Evolutionary conservation across 768 basidiomycete species (phyloP).

Genomic region (Agaricus subrufescens): DNA sequence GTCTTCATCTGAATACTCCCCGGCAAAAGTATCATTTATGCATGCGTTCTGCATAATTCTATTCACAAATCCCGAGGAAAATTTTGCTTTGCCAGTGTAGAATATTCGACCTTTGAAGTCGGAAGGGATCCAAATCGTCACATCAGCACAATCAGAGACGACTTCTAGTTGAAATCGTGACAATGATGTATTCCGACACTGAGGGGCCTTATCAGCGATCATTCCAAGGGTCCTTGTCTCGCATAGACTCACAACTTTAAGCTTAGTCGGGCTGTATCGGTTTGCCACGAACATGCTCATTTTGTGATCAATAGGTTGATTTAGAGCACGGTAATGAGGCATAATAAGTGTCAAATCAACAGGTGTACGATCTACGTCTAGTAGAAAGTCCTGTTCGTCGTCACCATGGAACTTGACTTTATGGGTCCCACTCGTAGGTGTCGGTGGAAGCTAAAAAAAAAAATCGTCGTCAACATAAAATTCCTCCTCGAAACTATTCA

Average conservation of each 20-base stretch:
- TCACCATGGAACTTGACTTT: conserved; percentile 61
- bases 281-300: conserved; percentile 64
- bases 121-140: conserved; percentile 75
- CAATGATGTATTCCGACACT: conserved; percentile 55
- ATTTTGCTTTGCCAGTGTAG: conserved; percentile 44
- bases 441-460: conserved; percentile 6
- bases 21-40: conserved; percentile 35
- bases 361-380: conserved; percentile 46
- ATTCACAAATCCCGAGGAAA: conserved; percentile 73
- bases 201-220: conserved; percentile 11
- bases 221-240: neutral
- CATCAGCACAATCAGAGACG: conserved; percentile 58
- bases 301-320: conserved; percentile 68
- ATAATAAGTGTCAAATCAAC: conserved; percentile 66
- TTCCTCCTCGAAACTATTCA: neutral
- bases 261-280: conserved; percentile 50
- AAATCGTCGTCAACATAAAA: too few relatives aligned
- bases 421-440: conserved; percentile 42
- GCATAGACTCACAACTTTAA: conserved; percentile 61
- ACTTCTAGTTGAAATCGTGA: conserved; percentile 63
- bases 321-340: conserved; percentile 74
- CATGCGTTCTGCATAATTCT: conserved; percentile 53
- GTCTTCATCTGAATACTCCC: conserved; percentile 41
- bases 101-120: conserved; percentile 72
- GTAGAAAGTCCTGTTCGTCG: conserved; percentile 62